phyloP scores from a whole-genome alignment of 2,329 filamentous ascomycete genomes.

The Cordyceps tenuipes region DNA sequence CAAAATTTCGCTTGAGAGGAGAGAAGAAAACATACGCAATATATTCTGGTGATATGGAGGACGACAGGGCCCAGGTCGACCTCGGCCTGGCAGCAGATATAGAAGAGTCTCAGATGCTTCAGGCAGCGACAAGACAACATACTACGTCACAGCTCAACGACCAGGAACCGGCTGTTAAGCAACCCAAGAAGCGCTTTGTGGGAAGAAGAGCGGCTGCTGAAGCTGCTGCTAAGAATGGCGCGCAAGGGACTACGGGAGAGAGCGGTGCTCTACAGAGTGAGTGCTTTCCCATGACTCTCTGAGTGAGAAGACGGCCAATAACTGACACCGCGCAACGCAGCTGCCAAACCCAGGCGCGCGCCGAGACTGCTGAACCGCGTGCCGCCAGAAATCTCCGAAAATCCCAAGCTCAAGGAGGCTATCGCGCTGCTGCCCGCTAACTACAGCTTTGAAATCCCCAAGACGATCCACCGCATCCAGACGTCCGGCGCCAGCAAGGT shows the following conservation, averaged over 20 bases:
- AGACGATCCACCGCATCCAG: conserved; percentile 91
- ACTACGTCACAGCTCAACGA: conserved; percentile 18
- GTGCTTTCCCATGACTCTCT: neutral
- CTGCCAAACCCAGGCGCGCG: conserved; percentile 60
- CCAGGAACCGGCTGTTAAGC: conserved; percentile 44
- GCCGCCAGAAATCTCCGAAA: conserved; percentile 75
- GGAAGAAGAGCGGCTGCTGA: conserved; percentile 68
- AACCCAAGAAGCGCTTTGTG: conserved; percentile 89
- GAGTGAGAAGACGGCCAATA: neutral
- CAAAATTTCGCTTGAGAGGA: neutral
- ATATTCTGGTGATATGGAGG: conserved; percentile 51
- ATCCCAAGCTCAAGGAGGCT: conserved; percentile 77
- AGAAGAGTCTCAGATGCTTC: conserved; percentile 37
- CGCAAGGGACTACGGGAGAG: conserved; percentile 18
- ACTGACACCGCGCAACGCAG: conserved; percentile 32
- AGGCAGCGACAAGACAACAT: conserved; percentile 23
- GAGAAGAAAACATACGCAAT: neutral
- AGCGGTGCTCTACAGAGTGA: conserved; percentile 42
- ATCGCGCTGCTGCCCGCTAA: conserved; percentile 84
- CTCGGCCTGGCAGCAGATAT: conserved; percentile 62
- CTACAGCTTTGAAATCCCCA: conserved; percentile 97
- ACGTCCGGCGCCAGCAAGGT: conserved; percentile 71
- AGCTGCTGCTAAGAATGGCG: conserved; percentile 35
- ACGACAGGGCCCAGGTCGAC: conserved; percentile 62
- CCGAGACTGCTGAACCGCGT: conserved; percentile 86